phyloP scores from a whole-genome alignment of 306 rosid genomes.

The Cucumis cinereus region DNA sequence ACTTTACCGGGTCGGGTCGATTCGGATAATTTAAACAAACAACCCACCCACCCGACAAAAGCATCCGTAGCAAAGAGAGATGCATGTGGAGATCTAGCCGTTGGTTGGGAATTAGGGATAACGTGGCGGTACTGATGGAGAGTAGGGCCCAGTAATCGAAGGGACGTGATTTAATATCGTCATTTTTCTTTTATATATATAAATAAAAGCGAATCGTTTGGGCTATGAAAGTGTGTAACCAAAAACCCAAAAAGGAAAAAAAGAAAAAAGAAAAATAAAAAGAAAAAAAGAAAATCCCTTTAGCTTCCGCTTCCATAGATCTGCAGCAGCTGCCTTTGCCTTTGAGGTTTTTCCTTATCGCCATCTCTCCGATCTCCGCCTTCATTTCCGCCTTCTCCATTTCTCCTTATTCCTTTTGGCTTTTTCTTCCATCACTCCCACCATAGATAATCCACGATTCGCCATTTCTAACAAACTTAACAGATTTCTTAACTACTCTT shows the following conservation, averaged over 20 bases:
- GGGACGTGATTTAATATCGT: neutral
- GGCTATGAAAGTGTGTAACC: neutral
- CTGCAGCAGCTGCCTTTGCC: neutral
- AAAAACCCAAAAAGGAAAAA: too few relatives aligned
- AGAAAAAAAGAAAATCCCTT: neutral
- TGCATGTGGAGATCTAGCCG: neutral
- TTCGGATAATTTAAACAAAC: neutral
- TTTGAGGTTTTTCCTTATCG: slow-evolving; percentile 2
- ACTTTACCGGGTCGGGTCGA: too few relatives aligned
- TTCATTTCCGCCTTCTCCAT: neutral
- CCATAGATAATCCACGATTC: neutral
- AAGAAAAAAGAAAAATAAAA: too few relatives aligned
- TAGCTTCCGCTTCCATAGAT: slow-evolving; percentile 1
- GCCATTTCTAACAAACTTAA: neutral
- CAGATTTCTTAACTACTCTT: neutral
- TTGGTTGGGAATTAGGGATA: neutral
- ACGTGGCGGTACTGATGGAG: neutral
- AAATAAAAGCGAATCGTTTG: neutral
- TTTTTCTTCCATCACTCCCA: neutral
- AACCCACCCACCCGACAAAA: neutral
- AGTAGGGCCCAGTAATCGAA: neutral
- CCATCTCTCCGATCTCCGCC: slow-evolving; percentile 1
- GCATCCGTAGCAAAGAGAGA: neutral
- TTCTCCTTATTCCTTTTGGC: neutral
- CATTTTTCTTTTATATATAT: neutral